Base-by-base conservation (phyloP, 2,329 filamentous ascomycete genomes). In the Penicillium vulpinum region DNA sequence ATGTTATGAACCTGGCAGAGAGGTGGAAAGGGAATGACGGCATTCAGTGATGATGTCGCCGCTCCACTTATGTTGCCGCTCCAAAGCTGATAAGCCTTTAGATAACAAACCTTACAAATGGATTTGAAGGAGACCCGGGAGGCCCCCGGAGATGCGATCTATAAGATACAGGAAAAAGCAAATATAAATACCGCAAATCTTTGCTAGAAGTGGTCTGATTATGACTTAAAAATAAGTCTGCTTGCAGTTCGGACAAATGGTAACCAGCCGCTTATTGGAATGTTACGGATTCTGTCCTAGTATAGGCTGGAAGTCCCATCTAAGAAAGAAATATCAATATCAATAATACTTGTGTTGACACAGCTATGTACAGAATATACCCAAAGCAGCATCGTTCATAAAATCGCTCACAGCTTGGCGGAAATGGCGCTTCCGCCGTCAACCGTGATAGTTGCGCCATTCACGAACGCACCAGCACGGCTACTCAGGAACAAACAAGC, bases 401-500 rank as follows among this genome's bases (percentile, higher is more conserved):
- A n/a, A 40, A 22, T 5, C 43, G 5, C 41, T 66, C 70, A 80
- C 56, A 79, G 55, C 64, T 75, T 79, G 22, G 77, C 71, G 29
- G 65, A 67, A 52, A 78, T 64, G 4, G 70, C 69, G 53, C 72
- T 76, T 2, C 85, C 85, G 2, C 85, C 85, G 68, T 89, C 87
- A 39, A 88, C 68, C 10, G 83, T 75, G 60, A 89, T 84, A 3
- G 83, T 84, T 16, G 86, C 85, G 4, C 87, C 87, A 61, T 88
- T 89, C 35, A 88, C 79, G 70, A 81, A 88, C 1, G 83, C 77
- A 4, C 89, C 88, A 1, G 88, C 89, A 53, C 83, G 78, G 65
- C 87, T 88, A 38, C 82, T 80, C 68, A 92, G 72, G 73, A 88
- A 92, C 54, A 92, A 73, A 69, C 88, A 90, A 11, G 88, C 81